Percentiles rank a stretch among this genome's conserved stretches.
Evolutionary conservation across 495 filamentous ascomycete species (phyloP).

Genomic region (Aspergillus panamensis): DNA sequence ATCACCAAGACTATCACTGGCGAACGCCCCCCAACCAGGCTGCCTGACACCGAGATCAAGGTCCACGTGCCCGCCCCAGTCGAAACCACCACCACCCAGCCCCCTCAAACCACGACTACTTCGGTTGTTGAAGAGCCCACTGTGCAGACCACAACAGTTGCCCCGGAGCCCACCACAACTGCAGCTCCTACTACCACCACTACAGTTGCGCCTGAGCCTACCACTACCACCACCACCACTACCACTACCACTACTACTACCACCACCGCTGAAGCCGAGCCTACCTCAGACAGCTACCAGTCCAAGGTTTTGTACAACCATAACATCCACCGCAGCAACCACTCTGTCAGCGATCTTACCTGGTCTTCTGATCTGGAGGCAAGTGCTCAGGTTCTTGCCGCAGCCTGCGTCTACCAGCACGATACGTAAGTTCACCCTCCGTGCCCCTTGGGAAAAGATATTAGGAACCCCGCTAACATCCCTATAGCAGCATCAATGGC

Average conservation of each 20-base stretch:
- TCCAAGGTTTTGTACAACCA: constrained; percentile 61
- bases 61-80: constrained; percentile 14
- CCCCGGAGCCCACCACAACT: constrained; percentile 18
- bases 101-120: constrained; percentile 20
- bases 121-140: constrained; percentile 10
- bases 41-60: constrained; percentile 19
- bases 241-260: constrained; percentile 14
- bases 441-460: neutral
- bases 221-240: constrained; percentile 9
- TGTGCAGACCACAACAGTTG: constrained; percentile 17
- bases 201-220: constrained; percentile 4
- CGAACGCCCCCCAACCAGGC: constrained; percentile 29
- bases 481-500: constrained; percentile 45
- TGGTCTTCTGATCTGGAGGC: constrained; percentile 61
- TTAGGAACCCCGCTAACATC: constrained; percentile 7
- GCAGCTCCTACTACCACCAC: constrained; percentile 6
- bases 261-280: constrained; percentile 15
- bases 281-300: constrained; percentile 40
- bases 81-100: constrained; percentile 13
- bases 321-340: constrained; percentile 82
- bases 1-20: constrained; percentile 62
- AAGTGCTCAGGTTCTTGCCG: constrained; percentile 54
- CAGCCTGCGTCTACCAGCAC: constrained; percentile 67
- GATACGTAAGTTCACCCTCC: constrained; percentile 58
- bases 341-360: constrained; percentile 60